Percentiles rank a stretch among this genome's conserved stretches.
These are phyloP conservation scores for Chernovozyma aurita DNA, from an alignment of 1,139 yeast species.

Conservation along the genomic window DNA sequence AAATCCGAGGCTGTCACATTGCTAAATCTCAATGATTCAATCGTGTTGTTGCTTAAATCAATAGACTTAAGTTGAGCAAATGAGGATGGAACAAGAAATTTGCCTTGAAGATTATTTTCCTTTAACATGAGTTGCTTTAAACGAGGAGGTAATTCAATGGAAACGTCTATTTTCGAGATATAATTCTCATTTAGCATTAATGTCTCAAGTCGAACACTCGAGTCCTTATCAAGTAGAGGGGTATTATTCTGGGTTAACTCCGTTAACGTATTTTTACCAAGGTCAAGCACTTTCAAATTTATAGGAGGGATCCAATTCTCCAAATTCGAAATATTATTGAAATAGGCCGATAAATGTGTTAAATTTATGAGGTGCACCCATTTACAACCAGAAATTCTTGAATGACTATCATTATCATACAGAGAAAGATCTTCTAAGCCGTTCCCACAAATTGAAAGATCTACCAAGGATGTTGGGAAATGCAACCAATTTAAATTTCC, in stretches of 20 bases:
- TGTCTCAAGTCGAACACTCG: slow-evolving; percentile 5
- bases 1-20: slow-evolving; percentile 8
- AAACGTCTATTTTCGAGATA: slow-evolving; percentile 14
- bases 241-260: slow-evolving; percentile 5
- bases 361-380: slow-evolving; percentile 24
- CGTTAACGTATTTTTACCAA: slow-evolving; percentile 17
- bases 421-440: slow-evolving; percentile 12
- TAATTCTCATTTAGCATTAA: slow-evolving; percentile 15
- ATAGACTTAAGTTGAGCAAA: slow-evolving; percentile 13
- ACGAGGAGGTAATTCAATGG: slow-evolving; percentile 15
- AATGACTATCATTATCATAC: slow-evolving; percentile 11
- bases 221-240: slow-evolving; percentile 11
- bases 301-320: slow-evolving; percentile 24
- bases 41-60: slow-evolving; percentile 19
- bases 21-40: slow-evolving; percentile 7
- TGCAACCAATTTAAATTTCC: slow-evolving; percentile 15
- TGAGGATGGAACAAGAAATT: slow-evolving; percentile 10
- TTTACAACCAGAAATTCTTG: neutral
- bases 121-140: slow-evolving; percentile 10
- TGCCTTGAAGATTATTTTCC: slow-evolving; percentile 10
- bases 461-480: slow-evolving; percentile 23
- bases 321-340: slow-evolving; percentile 18
- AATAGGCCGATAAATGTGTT: slow-evolving; percentile 20
- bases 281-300: slow-evolving; percentile 18
- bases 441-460: slow-evolving; percentile 22